Evolutionary conservation across 768 basidiomycete species (phyloP).

Genomic region (Gymnopilus junonius): DNA sequence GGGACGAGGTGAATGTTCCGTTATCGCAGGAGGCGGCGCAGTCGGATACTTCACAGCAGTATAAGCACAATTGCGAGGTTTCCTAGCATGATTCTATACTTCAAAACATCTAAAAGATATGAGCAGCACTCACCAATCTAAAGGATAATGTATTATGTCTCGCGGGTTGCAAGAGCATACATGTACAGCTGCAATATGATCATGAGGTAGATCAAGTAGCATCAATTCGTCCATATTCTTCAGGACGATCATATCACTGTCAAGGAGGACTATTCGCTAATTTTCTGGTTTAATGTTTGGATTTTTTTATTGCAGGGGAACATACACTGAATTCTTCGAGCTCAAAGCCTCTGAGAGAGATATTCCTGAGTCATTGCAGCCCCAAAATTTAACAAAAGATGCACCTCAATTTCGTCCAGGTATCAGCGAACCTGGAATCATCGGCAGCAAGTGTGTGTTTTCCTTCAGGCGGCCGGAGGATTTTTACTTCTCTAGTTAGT

Average conservation of each 20-base stretch:
- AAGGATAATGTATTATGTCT: conserved; percentile 82
- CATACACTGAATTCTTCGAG: conserved; percentile 64
- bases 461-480: conserved; percentile 55
- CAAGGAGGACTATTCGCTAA: conserved; percentile 80
- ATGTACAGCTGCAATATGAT: conserved; percentile 86
- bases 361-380: background rate
- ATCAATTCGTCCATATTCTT: conserved; percentile 81
- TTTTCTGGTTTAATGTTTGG: background rate
- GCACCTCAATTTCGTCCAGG: conserved; percentile 72
- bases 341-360: conserved; percentile 56
- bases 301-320: background rate
- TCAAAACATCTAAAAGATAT: conserved; percentile 13
- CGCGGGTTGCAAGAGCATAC: conserved; percentile 96
- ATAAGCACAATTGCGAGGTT: conserved; percentile 90
- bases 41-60: conserved; percentile 57
- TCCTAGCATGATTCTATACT: conserved; percentile 53
- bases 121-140: conserved; percentile 70
- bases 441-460: conserved; percentile 42
- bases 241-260: conserved; percentile 87
- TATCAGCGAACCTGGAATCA: conserved; percentile 65
- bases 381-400: conserved; percentile 1
- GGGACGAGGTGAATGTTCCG: conserved; percentile 62
- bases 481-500: conserved; percentile 58
- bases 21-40: conserved; percentile 37
- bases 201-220: conserved; percentile 61